Percentiles rank a stretch among this genome's conserved stretches.
These are phyloP conservation scores for Chlamydomonas incerta DNA, from an alignment of 139 green algal genomes.

Conservation along the genomic window DNA sequence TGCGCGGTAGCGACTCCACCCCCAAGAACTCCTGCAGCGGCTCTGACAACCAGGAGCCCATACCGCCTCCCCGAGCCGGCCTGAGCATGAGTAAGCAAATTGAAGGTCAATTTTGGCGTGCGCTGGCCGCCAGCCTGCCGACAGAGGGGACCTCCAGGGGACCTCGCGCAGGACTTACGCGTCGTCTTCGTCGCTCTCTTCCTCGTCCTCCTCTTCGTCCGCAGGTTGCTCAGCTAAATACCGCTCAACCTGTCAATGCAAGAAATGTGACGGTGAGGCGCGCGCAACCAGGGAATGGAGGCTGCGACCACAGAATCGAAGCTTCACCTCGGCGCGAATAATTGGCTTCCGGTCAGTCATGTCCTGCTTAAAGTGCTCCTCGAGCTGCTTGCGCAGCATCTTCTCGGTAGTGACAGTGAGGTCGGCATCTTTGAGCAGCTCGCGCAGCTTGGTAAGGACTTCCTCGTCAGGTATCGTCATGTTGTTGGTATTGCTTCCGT, in stretches of 20 bases:
- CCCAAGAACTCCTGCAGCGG: constrained; percentile 71
- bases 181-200: constrained; percentile 36
- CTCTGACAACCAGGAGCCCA: constrained; percentile 56
- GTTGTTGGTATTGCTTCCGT: no score
- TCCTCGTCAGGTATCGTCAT: constrained; percentile 5
- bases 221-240: constrained; percentile 42
- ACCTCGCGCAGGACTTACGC: constrained; percentile 3
- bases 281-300: no score
- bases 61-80: no score
- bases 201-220: constrained; percentile 43
- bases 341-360: constrained; percentile 70
- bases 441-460: constrained; percentile 34
- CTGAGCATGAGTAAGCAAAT: not conserved
- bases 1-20: constrained; percentile 57
- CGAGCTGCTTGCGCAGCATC: constrained; percentile 76
- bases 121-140: no score
- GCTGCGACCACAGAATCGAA: no score
- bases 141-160: not conserved
- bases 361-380: constrained; percentile 69
- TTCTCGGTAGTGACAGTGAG: constrained; percentile 73
- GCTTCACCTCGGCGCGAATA: constrained; percentile 54
- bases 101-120: not conserved
- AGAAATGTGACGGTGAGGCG: no score
- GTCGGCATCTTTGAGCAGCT: constrained; percentile 62
- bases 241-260: constrained; percentile 43